Conservation (phyloP, 1,284 basidiomycete genomes). For the Leccinum pallidistipes region DNA sequence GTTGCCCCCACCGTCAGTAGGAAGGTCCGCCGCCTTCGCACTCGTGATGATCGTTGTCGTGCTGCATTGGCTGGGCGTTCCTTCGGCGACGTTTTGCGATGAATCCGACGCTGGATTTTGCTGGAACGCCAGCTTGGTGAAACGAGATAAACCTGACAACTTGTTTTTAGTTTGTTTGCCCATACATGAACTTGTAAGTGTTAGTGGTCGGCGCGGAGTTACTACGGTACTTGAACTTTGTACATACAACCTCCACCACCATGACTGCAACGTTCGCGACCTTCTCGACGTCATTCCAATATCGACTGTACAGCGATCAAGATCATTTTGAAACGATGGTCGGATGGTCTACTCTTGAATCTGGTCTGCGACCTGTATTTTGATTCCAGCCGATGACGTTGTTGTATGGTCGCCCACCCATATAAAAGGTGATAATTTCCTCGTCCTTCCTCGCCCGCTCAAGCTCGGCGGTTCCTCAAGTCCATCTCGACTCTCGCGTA, state of each 20-base stretch:
- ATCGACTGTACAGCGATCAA: background rate
- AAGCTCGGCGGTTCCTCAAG: conserved; percentile 20
- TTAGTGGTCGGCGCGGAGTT: conserved; percentile 14
- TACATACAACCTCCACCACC: background rate
- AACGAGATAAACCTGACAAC: conserved; percentile 51
- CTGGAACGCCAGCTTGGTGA: conserved; percentile 46
- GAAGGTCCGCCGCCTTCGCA: background rate
- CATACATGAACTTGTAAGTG: conserved; percentile 15
- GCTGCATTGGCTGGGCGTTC: background rate
- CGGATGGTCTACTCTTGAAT: conserved; percentile 8
- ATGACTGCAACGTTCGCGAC: background rate
- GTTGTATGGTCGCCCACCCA: background rate
- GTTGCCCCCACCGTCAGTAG: background rate
- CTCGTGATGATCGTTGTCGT: background rate
- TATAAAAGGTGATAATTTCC: conserved; percentile 15
- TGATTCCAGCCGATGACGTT: conserved; percentile 7
- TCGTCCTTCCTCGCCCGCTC: background rate
- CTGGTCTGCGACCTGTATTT: conserved; percentile 6
- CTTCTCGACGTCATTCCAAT: background rate
- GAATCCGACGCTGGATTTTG: conserved; percentile 11
- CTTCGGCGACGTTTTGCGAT: conserved; percentile 5
- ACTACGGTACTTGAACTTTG: background rate
- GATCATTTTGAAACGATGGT: background rate
- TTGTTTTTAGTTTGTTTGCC: conserved; percentile 42
- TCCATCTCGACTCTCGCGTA: conserved; percentile 6